Evolutionary conservation across 306 rosid species (phyloP).

Genomic region (Prunus campanulata): DNA sequence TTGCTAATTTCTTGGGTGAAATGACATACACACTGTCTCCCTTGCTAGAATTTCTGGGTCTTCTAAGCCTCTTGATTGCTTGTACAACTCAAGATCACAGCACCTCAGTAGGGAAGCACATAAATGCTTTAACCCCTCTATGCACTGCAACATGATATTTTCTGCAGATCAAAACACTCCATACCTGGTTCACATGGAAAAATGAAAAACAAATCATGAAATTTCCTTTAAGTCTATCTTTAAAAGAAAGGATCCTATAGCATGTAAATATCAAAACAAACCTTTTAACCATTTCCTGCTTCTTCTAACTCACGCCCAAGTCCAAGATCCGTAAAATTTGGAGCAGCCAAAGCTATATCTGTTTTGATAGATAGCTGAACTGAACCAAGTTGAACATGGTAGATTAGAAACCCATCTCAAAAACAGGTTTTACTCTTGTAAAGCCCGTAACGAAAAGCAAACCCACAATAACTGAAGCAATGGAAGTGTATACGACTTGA

Average conservation of each 20-base stretch:
- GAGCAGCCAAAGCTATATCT: conserved; percentile 15
- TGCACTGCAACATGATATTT: conserved; percentile 83
- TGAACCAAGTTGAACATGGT: background rate
- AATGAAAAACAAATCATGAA: conserved; percentile 11
- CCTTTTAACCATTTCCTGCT: conserved; percentile 82
- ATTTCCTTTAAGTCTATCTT: conserved; percentile 13
- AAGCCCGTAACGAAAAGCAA: background rate
- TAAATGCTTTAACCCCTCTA: conserved; percentile 61
- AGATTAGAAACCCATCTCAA: background rate
- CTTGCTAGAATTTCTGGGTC: conserved; percentile 90
- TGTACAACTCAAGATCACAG: conserved; percentile 74
- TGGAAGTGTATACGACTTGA: background rate
- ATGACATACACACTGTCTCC: conserved; percentile 87
- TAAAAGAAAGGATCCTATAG: conserved; percentile 6
- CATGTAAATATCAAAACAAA: conserved; percentile 13
- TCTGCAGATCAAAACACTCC: conserved; percentile 61
- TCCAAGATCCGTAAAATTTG: conserved; percentile 23
- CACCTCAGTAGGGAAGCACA: conserved; percentile 63
- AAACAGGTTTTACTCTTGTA: background rate
- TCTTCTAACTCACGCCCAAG: conserved; percentile 31
- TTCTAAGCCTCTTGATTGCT: conserved; percentile 75
- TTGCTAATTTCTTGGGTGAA: conserved; percentile 1
- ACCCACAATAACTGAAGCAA: background rate
- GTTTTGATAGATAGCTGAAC: conserved; percentile 17
- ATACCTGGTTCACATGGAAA: conserved; percentile 49